Percentiles rank a stretch among this genome's conserved stretches.
Conservation (phyloP, 345 rosid species). For the Eucalyptus globulus region DNA sequence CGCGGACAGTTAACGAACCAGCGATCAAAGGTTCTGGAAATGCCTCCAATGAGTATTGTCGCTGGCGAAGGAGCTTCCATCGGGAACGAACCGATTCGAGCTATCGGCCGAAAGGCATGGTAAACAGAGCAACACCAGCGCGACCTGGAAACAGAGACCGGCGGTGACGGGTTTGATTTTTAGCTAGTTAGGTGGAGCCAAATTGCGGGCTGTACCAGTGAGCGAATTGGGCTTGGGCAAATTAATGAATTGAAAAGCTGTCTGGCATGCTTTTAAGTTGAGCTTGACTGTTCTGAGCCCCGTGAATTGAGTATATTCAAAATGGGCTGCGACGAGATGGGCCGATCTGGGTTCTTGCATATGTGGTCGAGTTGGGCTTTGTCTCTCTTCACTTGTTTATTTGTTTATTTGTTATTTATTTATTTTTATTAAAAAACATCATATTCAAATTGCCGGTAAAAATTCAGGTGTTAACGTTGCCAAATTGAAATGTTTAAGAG, state of each 20-base stretch:
- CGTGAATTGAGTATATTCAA: neutral
- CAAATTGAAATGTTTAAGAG: too few relatives aligned
- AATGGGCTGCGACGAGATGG: neutral
- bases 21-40: neutral
- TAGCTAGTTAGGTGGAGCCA: neutral
- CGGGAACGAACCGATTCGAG: too few relatives aligned
- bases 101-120: too few relatives aligned
- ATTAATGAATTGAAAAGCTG: too few relatives aligned
- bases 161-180: neutral
- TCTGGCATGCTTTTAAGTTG: too few relatives aligned
- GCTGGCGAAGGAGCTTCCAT: too few relatives aligned
- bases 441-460: neutral
- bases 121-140: too few relatives aligned
- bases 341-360: too few relatives aligned
- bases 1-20: neutral
- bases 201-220: neutral
- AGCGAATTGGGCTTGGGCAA: neutral
- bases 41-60: neutral
- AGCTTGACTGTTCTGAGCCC: neutral
- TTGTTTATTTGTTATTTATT: too few relatives aligned
- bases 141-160: too few relatives aligned
- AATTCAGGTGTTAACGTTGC: neutral
- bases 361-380: neutral
- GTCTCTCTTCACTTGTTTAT: too few relatives aligned
- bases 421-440: too few relatives aligned